phyloP scores from a whole-genome alignment of 805 yeast genomes.

The Metschnikowia arizonensis region DNA sequence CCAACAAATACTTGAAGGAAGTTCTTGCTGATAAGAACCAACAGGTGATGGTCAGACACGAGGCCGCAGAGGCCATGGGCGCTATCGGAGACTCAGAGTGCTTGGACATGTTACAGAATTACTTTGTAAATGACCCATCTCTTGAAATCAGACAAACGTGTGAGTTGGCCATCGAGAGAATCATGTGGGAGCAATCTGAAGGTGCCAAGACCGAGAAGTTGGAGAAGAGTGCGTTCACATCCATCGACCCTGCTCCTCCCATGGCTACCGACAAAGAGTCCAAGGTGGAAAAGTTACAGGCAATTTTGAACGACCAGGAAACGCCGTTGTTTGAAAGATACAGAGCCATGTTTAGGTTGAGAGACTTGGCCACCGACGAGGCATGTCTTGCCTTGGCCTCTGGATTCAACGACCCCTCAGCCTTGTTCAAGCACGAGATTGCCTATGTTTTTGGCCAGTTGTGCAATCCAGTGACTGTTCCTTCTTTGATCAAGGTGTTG shows the following conservation, averaged over 20 bases:
- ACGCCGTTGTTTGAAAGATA: conserved; percentile 88
- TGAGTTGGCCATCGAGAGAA: conserved; percentile 93
- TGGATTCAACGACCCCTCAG: conserved; percentile 87
- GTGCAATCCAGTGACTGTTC: conserved; percentile 89
- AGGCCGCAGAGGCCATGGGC: conserved; percentile 98
- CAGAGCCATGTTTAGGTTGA: conserved; percentile 95
- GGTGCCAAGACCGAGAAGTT: conserved; percentile 61
- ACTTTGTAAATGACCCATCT: conserved; percentile 67
- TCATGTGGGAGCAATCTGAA: conserved; percentile 83
- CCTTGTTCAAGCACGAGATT: conserved; percentile 94
- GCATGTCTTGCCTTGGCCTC: conserved; percentile 89
- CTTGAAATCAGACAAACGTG: conserved; percentile 95
- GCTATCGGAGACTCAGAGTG: conserved; percentile 84
- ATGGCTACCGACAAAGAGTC: conserved; percentile 55
- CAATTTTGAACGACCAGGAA: conserved; percentile 67
- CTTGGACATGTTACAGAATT: conserved; percentile 59
- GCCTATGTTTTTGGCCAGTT: conserved; percentile 98
- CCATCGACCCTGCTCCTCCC: conserved; percentile 99
- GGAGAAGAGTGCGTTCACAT: conserved; percentile 72
- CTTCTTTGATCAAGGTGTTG: conserved; percentile 77
- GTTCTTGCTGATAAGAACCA: conserved; percentile 66
- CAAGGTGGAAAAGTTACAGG: conserved; percentile 61
- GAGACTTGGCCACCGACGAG: conserved; percentile 91
- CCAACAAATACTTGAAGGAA: conserved; percentile 69
- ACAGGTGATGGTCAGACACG: conserved; percentile 97